Evolutionary conservation across 2,329 filamentous ascomycete species (phyloP).

Genomic region (Sporothrix pallida): DNA sequence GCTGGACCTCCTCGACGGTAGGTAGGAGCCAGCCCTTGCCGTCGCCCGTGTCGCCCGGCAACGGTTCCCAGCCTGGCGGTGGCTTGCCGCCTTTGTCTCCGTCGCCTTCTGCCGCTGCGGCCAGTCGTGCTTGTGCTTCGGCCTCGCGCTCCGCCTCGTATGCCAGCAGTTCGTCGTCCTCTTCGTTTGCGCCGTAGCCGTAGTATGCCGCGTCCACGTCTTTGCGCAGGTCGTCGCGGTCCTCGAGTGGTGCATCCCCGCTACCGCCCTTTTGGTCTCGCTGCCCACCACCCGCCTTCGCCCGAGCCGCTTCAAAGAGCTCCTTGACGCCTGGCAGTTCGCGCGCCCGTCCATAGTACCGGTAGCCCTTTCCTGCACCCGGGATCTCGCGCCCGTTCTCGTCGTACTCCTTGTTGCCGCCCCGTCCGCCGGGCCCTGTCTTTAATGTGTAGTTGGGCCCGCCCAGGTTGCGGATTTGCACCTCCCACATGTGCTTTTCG

Average conservation of each 20-base stretch:
- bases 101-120: slow-evolving; percentile 53
- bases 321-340: slow-evolving; percentile 96
- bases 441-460: slow-evolving; percentile 92
- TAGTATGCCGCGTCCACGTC: slow-evolving; percentile 94
- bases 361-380: slow-evolving; percentile 74
- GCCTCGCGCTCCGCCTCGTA: slow-evolving; percentile 86
- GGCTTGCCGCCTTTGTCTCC: slow-evolving; percentile 48
- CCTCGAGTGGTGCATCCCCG: slow-evolving; percentile 58
- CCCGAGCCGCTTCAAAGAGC: slow-evolving; percentile 80
- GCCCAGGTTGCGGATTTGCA: slow-evolving; percentile 93
- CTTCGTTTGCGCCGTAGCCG: slow-evolving; percentile 90
- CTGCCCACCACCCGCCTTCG: slow-evolving; percentile 48
- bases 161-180: slow-evolving; percentile 77
- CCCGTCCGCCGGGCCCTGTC: slow-evolving; percentile 49
- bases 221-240: slow-evolving; percentile 71
- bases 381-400: slow-evolving; percentile 74
- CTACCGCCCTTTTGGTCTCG: slow-evolving; percentile 37
- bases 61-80: slow-evolving; percentile 77
- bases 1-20: slow-evolving; percentile 88
- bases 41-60: slow-evolving; percentile 87
- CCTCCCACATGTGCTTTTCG: slow-evolving; percentile 99
- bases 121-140: slow-evolving; percentile 74
- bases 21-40: slow-evolving; percentile 83
- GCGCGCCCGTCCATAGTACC: slow-evolving; percentile 85
- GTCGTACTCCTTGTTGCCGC: slow-evolving; percentile 71